A percentile compares a stretch with the other conserved stretches of the same genome.
These are phyloP conservation scores for Aureobasidium sp. DNA, from an alignment of 2,329 filamentous ascomycete species.

Conservation along the genomic window DNA sequence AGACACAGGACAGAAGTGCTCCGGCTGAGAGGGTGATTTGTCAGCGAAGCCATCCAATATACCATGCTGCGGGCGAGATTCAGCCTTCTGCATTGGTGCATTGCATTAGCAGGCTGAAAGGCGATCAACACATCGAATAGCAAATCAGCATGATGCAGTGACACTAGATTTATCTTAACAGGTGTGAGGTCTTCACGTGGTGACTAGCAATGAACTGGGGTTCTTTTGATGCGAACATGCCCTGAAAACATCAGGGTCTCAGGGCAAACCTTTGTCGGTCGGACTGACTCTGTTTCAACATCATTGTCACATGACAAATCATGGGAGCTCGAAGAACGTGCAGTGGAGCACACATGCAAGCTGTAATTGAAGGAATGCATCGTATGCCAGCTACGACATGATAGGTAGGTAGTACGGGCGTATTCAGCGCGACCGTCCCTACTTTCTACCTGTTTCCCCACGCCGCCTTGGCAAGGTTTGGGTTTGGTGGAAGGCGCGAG, in stretches of 20 bases:
- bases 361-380: not conserved
- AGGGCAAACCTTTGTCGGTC: not conserved
- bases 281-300: not conserved
- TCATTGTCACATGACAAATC: not conserved
- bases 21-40: not conserved
- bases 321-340: not conserved
- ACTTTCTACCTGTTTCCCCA: conserved; percentile 1
- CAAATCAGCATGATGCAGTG: not conserved
- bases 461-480: conserved; percentile 3
- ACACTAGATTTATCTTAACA: not conserved
- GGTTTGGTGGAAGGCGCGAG: not conserved
- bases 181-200: not conserved
- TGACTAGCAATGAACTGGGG: not conserved
- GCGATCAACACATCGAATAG: not conserved
- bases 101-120: not conserved
- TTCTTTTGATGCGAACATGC: conserved; percentile 1
- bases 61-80: not conserved
- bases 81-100: not conserved
- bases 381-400: not conserved
- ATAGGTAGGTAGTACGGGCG: not conserved
- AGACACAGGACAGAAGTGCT: not conserved
- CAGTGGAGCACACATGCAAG: not conserved
- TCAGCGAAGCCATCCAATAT: not conserved
- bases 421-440: not conserved
- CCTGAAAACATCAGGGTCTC: not conserved